Evolutionary conservation across 108 stramenopile genomes (phyloP), one percentile per base, ranked within the genome.

Genomic region (Skeletonema potamos): DNA sequence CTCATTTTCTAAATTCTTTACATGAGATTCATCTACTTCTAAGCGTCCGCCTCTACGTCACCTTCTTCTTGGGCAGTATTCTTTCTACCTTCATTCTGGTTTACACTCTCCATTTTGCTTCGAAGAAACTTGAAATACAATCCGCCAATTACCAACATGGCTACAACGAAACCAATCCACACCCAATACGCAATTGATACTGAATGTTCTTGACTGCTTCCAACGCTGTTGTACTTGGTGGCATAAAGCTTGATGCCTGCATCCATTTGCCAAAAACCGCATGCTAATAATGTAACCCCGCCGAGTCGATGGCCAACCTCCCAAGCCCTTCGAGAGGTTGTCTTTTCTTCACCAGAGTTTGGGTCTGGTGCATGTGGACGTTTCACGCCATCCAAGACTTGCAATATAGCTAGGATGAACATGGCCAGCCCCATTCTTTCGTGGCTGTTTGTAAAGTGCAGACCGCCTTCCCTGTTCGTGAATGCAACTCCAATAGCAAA

Each of bases 401-500:
- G 86, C 8, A 79, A 22, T 41, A 66, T 22, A n/a, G 54, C 81
- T 44, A 87, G 15, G 30, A 87, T 64, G 34, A 87, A 84, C 2
- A 87, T 57, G 1, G 79, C 39, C 72, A 87, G 63, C 0, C 86
- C 86, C 17, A 84, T 60, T 8, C 28, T 20, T 24, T 62, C 62
- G 56, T 87, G 86, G n/a, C 63, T 61, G 27, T 70, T 44, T 36
- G 27, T 17, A 60, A 82, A 87, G 64, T 84, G 83, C 12, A 57
- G 11, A 7, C 63, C 12, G 24, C 33, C 36, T 29, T 75, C 79
- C 24, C 77, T 44, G 48, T 70, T 73, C 1, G 84, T 73, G 28
- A 77, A 77, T 57, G 64, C 55, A 32, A 87, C 83, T 11, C 72
- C 86, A 26, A 83, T 51, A 3, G 43, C 44, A 72, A 87, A 84